Conservation (phyloP, 768 basidiomycete species). For the Mrakia frigida region DNA sequence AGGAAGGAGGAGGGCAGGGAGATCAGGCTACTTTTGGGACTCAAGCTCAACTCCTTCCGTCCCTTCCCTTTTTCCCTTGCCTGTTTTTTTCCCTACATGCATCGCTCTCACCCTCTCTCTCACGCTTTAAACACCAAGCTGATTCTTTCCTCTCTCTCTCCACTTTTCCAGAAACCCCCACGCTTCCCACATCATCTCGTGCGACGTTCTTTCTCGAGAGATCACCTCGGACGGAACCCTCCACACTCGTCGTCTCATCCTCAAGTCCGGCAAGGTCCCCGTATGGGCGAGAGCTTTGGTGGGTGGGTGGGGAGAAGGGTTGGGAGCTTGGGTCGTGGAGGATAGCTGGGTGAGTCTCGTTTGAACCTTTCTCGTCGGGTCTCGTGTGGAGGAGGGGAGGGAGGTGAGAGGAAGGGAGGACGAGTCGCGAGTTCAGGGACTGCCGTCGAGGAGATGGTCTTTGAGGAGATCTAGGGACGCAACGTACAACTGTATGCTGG, state of each 20-base stretch:
- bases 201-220: slow-evolving; percentile 23
- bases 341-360: slow-evolving; percentile 16
- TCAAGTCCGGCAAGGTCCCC: slow-evolving; percentile 16
- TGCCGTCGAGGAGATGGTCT: no score
- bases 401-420: neutral
- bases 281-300: slow-evolving; percentile 12
- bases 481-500: neutral
- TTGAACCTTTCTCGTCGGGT: neutral
- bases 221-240: slow-evolving; percentile 28
- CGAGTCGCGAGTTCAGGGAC: neutral
- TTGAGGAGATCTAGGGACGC: no score
- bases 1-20: no score
- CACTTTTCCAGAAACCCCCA: slow-evolving; percentile 4
- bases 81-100: no score
- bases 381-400: neutral
- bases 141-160: neutral
- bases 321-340: slow-evolving; percentile 22
- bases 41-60: no score
- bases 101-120: no score
- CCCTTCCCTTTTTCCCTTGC: no score
- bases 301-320: slow-evolving; percentile 20
- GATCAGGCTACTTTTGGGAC: no score
- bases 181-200: slow-evolving; percentile 26
- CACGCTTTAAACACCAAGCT: no score
- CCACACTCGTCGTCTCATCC: slow-evolving; percentile 27